Evolutionary conservation across 78 protist genomes (phyloP).

Genomic region (Protostelium mycophagum): DNA sequence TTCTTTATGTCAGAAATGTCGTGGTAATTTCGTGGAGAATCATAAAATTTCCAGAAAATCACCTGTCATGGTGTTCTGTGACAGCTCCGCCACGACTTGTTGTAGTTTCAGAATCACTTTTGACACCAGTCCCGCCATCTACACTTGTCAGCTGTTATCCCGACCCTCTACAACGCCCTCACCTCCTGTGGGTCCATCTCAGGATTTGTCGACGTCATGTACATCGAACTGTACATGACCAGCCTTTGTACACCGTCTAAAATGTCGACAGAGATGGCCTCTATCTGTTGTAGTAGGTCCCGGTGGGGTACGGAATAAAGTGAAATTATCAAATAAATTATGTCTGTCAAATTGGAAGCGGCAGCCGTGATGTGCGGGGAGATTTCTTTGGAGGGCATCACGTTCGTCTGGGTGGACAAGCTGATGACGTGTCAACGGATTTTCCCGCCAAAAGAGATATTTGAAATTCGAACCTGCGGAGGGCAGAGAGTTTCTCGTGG

Average conservation of each 20-base stretch:
- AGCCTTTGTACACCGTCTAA: neutral
- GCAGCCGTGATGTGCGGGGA: neutral
- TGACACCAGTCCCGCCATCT: too few species aligned
- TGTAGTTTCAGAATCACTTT: neutral
- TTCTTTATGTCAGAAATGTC: too few species aligned
- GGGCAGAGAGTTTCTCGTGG: neutral
- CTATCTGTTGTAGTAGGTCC: neutral
- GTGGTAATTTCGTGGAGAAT: too few species aligned
- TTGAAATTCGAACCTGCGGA: too few species aligned
- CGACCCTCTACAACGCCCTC: too few species aligned
- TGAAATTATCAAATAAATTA: neutral
- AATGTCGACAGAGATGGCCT: neutral
- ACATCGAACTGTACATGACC: too few species aligned
- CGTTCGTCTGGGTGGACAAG: neutral
- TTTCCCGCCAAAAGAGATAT: too few species aligned
- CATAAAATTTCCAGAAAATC: too few species aligned
- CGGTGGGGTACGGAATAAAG: neutral
- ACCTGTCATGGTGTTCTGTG: slow-evolving; percentile 1
- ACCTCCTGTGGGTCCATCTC: too few species aligned
- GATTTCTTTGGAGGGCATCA: neutral
- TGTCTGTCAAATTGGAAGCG: neutral
- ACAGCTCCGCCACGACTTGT: neutral
- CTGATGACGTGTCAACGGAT: neutral
- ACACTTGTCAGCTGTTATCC: too few species aligned
- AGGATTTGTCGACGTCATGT: too few species aligned